Percentiles rank a stretch among this genome's conserved stretches.
phyloP scores from a whole-genome alignment of 257 asterid genomes.

The Ligustrum vulgare region DNA sequence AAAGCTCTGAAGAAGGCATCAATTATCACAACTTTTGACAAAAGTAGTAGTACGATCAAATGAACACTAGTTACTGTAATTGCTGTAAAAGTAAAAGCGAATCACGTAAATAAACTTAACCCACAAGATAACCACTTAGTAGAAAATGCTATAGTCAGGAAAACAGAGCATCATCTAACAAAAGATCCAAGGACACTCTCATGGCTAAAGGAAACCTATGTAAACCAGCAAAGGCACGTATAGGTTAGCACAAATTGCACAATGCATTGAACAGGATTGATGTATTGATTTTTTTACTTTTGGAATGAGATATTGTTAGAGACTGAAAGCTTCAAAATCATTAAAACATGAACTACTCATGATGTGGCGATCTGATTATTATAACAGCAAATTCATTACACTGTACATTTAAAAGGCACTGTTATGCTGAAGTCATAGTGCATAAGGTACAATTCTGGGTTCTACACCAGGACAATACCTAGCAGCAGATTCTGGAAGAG shows the following conservation, averaged over 20 bases:
- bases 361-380: not conserved
- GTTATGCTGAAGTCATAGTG: slow-evolving; percentile 2
- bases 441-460: not conserved
- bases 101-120: slow-evolving; percentile 8
- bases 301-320: not conserved
- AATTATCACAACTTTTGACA: not conserved
- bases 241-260: not conserved
- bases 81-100: not conserved
- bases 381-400: slow-evolving; percentile 6
- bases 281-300: not conserved
- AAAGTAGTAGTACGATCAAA: not conserved
- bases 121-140: not conserved
- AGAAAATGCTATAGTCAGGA: not conserved
- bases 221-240: slow-evolving; percentile 4
- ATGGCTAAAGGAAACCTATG: slow-evolving; percentile 6
- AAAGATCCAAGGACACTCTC: slow-evolving; percentile 11
- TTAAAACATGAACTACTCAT: slow-evolving; percentile 9
- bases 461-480: slow-evolving; percentile 50
- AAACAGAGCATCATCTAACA: not conserved
- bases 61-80: not conserved
- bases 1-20: slow-evolving; percentile 58
- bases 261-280: not conserved
- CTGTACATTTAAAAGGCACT: not conserved
- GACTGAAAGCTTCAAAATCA: slow-evolving; percentile 5
- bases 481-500: slow-evolving; percentile 83